Conservation (phyloP, 2,329 filamentous ascomycete species). For the Calonectria pteridis region DNA sequence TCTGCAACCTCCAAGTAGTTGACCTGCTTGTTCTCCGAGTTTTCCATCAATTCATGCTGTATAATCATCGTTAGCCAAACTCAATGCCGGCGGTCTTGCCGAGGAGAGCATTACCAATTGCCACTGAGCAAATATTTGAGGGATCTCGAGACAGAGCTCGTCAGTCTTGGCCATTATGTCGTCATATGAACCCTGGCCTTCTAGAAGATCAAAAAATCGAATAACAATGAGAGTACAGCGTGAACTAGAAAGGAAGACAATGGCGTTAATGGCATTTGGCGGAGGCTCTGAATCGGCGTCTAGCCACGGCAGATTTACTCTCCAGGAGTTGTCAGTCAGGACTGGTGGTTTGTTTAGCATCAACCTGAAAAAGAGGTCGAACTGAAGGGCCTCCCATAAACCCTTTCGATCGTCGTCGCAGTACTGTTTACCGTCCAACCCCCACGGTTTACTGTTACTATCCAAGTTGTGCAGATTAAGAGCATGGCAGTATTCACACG, state of each 20-base stretch:
- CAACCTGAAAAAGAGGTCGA: not conserved
- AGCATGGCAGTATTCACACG: conserved; percentile 6
- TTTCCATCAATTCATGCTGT: not conserved
- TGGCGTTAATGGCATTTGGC: not conserved
- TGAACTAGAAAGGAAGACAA: not conserved
- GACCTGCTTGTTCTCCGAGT: not conserved
- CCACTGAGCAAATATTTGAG: not conserved
- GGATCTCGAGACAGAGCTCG: not conserved
- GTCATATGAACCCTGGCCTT: not conserved
- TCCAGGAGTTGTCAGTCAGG: not conserved
- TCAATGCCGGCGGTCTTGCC: not conserved
- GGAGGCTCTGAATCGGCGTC: not conserved
- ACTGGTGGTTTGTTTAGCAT: not conserved
- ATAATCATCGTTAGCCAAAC: not conserved
- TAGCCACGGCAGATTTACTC: not conserved
- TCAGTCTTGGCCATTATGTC: not conserved
- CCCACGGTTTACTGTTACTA: not conserved
- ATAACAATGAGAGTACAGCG: not conserved
- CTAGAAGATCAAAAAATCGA: not conserved
- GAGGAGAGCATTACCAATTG: not conserved
- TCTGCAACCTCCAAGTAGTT: not conserved
- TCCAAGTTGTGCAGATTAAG: conserved; percentile 6
- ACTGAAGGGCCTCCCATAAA: not conserved
- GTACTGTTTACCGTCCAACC: not conserved
- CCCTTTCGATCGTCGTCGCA: not conserved